Conservation (phyloP, 2,329 filamentous ascomycete species). For the Myriosclerotinia duriaeana region DNA sequence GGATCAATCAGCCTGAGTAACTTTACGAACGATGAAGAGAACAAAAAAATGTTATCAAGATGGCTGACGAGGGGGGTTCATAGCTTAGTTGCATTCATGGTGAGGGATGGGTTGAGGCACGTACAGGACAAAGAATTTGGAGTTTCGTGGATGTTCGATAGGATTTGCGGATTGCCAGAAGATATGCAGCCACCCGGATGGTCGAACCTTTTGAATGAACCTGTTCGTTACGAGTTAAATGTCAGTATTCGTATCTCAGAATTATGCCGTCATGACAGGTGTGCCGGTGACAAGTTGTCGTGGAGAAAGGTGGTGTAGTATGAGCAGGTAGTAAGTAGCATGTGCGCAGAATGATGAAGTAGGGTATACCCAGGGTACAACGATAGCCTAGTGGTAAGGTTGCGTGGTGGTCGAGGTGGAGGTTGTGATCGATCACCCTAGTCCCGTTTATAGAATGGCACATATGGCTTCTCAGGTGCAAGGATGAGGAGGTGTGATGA, state of each 20-base stretch:
- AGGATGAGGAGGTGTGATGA: constrained; percentile 33
- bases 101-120: constrained; percentile 31
- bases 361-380: constrained; percentile 12
- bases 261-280: constrained; percentile 35
- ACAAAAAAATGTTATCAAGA: constrained; percentile 3
- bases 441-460: constrained; percentile 22
- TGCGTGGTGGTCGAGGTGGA: constrained; percentile 26
- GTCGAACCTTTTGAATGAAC: constrained; percentile 28
- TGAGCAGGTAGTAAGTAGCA: constrained; percentile 25
- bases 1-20: constrained; percentile 17
- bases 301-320: constrained; percentile 23
- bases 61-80: constrained; percentile 22
- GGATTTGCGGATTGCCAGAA: constrained; percentile 34
- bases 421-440: constrained; percentile 14
- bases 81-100: constrained; percentile 20
- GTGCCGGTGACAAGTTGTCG: constrained; percentile 32
- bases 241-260: constrained; percentile 28
- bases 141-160: constrained; percentile 34
- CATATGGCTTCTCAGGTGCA: constrained; percentile 35
- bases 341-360: constrained; percentile 23
- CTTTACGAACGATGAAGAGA: constrained; percentile 9
- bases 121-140: constrained; percentile 35
- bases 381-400: constrained; percentile 26
- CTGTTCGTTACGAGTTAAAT: constrained; percentile 34
- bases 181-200: constrained; percentile 40